A percentile compares a stretch with the other conserved stretches of the same genome.
These are phyloP conservation scores for Chalciporus piperatus DNA, from an alignment of 768 basidiomycete species.

Conservation along the genomic window DNA sequence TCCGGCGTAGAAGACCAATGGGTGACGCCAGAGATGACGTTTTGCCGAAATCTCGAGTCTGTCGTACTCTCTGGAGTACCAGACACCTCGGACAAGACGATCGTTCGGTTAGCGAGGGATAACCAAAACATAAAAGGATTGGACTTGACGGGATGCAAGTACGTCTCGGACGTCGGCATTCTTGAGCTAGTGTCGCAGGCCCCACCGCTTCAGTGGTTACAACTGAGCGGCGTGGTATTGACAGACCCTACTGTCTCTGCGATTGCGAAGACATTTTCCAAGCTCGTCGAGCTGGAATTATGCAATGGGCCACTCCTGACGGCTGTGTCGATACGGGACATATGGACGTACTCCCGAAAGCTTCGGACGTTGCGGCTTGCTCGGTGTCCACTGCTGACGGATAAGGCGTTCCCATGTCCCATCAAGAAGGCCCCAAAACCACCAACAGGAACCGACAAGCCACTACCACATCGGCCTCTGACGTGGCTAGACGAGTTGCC, in stretches of 20 bases:
- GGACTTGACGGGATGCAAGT: slow-evolving; percentile 71
- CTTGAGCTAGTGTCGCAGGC: slow-evolving; percentile 67
- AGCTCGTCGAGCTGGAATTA: slow-evolving; percentile 80
- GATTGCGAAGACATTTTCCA: slow-evolving; percentile 71
- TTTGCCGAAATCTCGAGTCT: slow-evolving; percentile 65
- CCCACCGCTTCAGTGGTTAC: slow-evolving; percentile 69
- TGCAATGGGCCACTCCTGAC: slow-evolving; percentile 67
- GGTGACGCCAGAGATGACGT: slow-evolving; percentile 52
- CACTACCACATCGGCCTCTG: slow-evolving; percentile 51
- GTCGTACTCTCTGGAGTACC: slow-evolving; percentile 66
- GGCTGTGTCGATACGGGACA: slow-evolving; percentile 65
- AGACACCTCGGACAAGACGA: slow-evolving; percentile 65
- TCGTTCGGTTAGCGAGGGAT: slow-evolving; percentile 58
- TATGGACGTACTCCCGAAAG: slow-evolving; percentile 80
- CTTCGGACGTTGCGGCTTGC: slow-evolving; percentile 74
- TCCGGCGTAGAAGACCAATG: slow-evolving; percentile 53
- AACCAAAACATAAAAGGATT: slow-evolving; percentile 71
- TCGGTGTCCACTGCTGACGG: slow-evolving; percentile 73
- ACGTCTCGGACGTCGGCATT: slow-evolving; percentile 76
- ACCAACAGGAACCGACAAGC: slow-evolving; percentile 40
- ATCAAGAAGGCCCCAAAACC: slow-evolving; percentile 33
- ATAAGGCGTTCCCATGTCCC: slow-evolving; percentile 70
- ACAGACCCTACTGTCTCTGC: slow-evolving; percentile 61
- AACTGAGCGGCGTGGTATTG: slow-evolving; percentile 65
- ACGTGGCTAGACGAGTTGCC: slow-evolving; percentile 64